These are phyloP conservation scores for Leucocoprinus birnbaumii DNA, from an alignment of 768 basidiomycete species.

Conservation along the genomic window DNA sequence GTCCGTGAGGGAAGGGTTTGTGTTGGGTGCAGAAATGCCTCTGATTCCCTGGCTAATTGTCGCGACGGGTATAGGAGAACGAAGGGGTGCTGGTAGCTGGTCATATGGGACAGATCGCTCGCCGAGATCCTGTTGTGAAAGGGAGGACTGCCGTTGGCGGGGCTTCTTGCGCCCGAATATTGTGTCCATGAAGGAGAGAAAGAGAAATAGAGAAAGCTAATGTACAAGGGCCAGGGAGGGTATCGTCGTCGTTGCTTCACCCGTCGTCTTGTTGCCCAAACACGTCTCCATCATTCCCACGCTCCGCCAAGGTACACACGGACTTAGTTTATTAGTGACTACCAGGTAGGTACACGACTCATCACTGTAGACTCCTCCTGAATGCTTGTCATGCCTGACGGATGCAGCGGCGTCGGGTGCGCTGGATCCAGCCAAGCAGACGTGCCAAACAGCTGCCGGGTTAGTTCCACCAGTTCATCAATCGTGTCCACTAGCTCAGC, in stretches of 20 bases:
- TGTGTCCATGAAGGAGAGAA: conserved; percentile 47
- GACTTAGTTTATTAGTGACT: too few species aligned
- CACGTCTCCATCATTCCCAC: conserved; percentile 5
- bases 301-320: not conserved
- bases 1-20: conserved; percentile 74
- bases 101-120: conserved; percentile 75
- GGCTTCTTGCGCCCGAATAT: conserved; percentile 65
- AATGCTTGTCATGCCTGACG: conserved; percentile 6
- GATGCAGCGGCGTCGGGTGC: conserved; percentile 2
- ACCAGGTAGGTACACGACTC: too few species aligned
- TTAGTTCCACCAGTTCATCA: conserved; percentile 36
- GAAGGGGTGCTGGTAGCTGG: conserved; percentile 51
- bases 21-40: conserved; percentile 80
- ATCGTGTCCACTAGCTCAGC: conserved; percentile 38
- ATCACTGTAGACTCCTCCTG: conserved; percentile 2
- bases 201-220: conserved; percentile 10
- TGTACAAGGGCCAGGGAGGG: conserved; percentile 10
- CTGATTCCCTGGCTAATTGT: conserved; percentile 55
- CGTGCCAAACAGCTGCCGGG: conserved; percentile 41
- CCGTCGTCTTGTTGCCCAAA: not conserved
- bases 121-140: conserved; percentile 57
- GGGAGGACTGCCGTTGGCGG: conserved; percentile 59
- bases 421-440: conserved; percentile 34
- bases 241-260: not conserved
- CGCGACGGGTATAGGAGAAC: conserved; percentile 56